Evolutionary conservation across 371 early-diverging fungal species (phyloP).

Genomic region (Fennellomyces sp.): DNA sequence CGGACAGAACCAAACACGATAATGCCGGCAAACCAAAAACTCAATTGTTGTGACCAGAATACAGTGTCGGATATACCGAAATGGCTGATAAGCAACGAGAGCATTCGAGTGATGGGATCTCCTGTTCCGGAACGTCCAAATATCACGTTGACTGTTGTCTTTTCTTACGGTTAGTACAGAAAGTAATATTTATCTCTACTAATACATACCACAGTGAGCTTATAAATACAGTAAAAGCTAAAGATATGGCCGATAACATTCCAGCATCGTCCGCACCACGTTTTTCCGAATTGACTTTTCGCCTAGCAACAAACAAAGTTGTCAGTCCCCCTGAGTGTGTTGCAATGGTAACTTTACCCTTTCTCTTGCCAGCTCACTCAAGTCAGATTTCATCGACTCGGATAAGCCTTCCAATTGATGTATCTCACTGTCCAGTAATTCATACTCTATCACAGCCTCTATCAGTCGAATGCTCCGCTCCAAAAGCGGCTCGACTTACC

Average conservation of each 20-base stretch:
- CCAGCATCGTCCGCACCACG: conserved; percentile 78
- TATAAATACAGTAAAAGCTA: conserved; percentile 88
- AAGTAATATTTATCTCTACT: too few relatives aligned
- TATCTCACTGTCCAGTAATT: conserved; percentile 30
- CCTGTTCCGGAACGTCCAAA: conserved; percentile 73
- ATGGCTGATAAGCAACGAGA: conserved; percentile 72
- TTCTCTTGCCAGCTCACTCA: conserved; percentile 37
- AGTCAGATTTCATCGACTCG: conserved; percentile 35
- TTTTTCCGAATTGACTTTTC: conserved; percentile 65
- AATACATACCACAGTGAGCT: conserved; percentile 74
- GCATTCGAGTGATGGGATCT: conserved; percentile 85
- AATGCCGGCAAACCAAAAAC: conserved; percentile 88
- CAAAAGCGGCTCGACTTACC: background rate
- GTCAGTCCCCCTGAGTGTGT: background rate
- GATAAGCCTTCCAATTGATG: conserved; percentile 33
- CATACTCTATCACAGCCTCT: conserved; percentile 14
- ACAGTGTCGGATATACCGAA: conserved; percentile 58
- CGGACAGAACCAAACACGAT: conserved; percentile 88
- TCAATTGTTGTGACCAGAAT: conserved; percentile 91
- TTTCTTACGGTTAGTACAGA: background rate
- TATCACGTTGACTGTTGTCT: conserved; percentile 81
- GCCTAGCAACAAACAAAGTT: conserved; percentile 54
- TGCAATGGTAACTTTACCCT: conserved; percentile 10
- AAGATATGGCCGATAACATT: conserved; percentile 82
- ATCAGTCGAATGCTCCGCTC: too few relatives aligned